A percentile compares a stretch with the other conserved stretches of the same genome.
Conservation (phyloP, 192 early-diverging fungal genomes). For the Pilobolus umbonatus region DNA sequence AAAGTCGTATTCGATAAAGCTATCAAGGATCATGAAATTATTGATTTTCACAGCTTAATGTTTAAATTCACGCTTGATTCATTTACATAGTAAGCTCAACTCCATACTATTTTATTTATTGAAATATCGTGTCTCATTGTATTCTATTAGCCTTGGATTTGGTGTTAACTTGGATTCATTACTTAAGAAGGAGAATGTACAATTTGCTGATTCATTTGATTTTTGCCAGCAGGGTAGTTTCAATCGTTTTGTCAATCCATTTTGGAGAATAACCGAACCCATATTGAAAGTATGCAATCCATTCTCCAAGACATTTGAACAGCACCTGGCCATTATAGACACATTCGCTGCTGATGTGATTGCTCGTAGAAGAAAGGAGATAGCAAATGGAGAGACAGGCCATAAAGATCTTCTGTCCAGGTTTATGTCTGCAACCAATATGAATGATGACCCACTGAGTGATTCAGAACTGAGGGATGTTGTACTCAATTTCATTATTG, state of each 20-base stretch:
- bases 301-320: conserved; percentile 4
- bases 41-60: conserved; percentile 44
- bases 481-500: conserved; percentile 36
- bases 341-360: conserved; percentile 26
- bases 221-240: conserved; percentile 36
- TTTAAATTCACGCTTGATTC: conserved; percentile 45
- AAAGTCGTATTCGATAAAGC: conserved; percentile 24
- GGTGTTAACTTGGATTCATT: conserved; percentile 43
- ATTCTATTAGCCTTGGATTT: conserved; percentile 35
- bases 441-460: conserved; percentile 16
- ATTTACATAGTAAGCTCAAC: conserved; percentile 34
- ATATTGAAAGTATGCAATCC: conserved; percentile 1
- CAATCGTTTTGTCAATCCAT: conserved; percentile 30
- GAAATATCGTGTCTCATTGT: background rate
- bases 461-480: conserved; percentile 32
- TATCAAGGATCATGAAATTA: conserved; percentile 19
- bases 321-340: conserved; percentile 22
- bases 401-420: conserved; percentile 24
- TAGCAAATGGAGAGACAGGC: conserved; percentile 14
- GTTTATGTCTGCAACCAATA: conserved; percentile 30
- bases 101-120: background rate
- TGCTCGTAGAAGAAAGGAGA: conserved; percentile 17
- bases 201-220: conserved; percentile 52
- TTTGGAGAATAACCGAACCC: conserved; percentile 19
- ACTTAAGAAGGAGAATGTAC: conserved; percentile 31